Percentiles rank a stretch among this genome's conserved stretches.
phyloP scores from a whole-genome alignment of 2,329 filamentous ascomycete genomes.

The Diaporthe capsici region DNA sequence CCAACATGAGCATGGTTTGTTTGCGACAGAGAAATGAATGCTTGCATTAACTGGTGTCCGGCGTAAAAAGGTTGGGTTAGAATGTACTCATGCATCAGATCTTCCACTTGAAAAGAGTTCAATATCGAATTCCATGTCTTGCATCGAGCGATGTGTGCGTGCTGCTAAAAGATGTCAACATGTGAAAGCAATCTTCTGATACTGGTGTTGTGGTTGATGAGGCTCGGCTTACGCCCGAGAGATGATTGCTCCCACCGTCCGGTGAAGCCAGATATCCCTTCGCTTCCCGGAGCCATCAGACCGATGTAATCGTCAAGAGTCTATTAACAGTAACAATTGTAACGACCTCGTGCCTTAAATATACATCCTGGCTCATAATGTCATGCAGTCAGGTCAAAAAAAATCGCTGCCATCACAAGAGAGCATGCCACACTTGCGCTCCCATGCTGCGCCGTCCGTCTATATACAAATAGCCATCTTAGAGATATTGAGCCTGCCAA shows the following conservation, averaged over 20 bases:
- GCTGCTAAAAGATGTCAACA: not conserved
- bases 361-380: constrained; percentile 1
- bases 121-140: too few species aligned
- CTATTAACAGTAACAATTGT: constrained; percentile 20
- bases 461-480: constrained; percentile 30
- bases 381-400: constrained; percentile 12
- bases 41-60: constrained; percentile 18
- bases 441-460: constrained; percentile 28
- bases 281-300: not conserved
- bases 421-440: constrained; percentile 12
- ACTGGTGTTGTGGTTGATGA: too few species aligned
- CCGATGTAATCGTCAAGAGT: not conserved
- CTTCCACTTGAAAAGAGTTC: not conserved
- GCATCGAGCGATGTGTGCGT: not conserved
- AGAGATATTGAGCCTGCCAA: constrained; percentile 4
- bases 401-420: constrained; percentile 8
- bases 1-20: constrained; percentile 47
- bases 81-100: not conserved
- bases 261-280: not conserved
- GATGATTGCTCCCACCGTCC: not conserved
- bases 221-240: too few species aligned
- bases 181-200: not conserved
- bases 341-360: constrained; percentile 18
- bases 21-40: not conserved
- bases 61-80: not conserved